Evolutionary conservation across 2,329 filamentous ascomycete genomes (phyloP).

Genomic region (Elsinoe perseae): DNA sequence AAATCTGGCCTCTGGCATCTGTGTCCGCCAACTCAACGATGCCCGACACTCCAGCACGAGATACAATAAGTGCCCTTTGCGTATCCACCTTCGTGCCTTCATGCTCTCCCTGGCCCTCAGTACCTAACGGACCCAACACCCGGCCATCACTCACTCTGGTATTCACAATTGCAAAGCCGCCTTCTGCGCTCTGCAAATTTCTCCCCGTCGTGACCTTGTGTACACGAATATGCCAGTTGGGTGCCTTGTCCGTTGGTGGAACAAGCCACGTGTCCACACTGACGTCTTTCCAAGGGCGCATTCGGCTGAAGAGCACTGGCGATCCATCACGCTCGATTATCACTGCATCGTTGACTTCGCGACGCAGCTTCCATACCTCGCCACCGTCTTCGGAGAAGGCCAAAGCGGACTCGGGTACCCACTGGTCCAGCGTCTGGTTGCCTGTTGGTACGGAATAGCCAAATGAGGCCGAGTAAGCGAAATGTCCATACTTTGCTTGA

Average conservation of each 20-base stretch:
- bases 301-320: conserved; percentile 59
- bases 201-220: conserved; percentile 55
- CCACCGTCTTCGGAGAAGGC: conserved; percentile 70
- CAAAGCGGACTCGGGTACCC: conserved; percentile 66
- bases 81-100: conserved; percentile 37
- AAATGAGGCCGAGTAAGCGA: conserved; percentile 69
- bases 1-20: conserved; percentile 52
- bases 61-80: conserved; percentile 37
- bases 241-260: conserved; percentile 50
- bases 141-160: conserved; percentile 53
- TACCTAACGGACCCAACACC: conserved; percentile 39
- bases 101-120: conserved; percentile 24
- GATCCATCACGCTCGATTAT: conserved; percentile 49
- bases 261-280: conserved; percentile 57
- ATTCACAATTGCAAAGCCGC: conserved; percentile 62
- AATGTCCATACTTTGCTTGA: conserved; percentile 72
- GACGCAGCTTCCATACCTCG: conserved; percentile 70
- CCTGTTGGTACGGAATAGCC: conserved; percentile 72
- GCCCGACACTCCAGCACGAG: conserved; percentile 44
- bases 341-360: conserved; percentile 56
- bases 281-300: conserved; percentile 65
- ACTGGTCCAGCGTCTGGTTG: conserved; percentile 67
- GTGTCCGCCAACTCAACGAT: conserved; percentile 38
- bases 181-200: conserved; percentile 63
- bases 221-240: conserved; percentile 62